phyloP scores from a whole-genome alignment of 192 early-diverging fungal species.

The Mortierella claussenii region DNA sequence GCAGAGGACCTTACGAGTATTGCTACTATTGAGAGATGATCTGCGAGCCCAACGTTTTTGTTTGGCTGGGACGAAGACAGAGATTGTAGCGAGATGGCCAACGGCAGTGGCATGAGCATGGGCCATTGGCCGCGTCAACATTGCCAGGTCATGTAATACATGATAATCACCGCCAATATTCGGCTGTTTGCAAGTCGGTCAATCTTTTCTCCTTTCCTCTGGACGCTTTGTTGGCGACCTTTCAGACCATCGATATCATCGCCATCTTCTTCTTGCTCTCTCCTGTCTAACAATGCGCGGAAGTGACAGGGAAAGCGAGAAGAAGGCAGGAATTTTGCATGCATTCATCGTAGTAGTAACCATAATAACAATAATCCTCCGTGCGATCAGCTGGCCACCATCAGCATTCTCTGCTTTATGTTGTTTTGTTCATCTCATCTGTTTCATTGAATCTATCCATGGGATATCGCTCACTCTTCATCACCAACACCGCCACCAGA shows the following conservation, averaged over 20 bases:
- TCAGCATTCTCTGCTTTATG: no score
- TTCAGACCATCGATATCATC: neutral
- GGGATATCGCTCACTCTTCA: no score
- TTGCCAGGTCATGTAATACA: neutral
- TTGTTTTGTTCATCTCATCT: no score
- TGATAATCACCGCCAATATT: neutral
- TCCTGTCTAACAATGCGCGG: neutral
- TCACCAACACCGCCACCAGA: no score
- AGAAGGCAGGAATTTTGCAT: no score
- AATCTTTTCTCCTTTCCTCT: neutral
- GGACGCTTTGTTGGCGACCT: neutral
- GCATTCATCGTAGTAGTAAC: no score
- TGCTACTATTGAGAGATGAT: slow-evolving; percentile 1
- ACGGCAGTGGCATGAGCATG: neutral
- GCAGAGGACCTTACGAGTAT: no score
- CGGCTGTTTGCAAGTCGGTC: neutral
- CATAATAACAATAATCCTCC: no score
- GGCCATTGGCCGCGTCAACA: neutral
- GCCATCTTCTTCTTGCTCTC: neutral
- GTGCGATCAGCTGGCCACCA: no score
- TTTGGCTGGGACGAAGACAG: neutral
- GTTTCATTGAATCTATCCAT: no score
- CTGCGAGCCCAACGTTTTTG: neutral
- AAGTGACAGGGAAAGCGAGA: no score
- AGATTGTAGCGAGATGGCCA: neutral